These are phyloP conservation scores for Fusarium chlamydosporum DNA, from an alignment of 2,329 filamentous ascomycete species.

Conservation along the genomic window DNA sequence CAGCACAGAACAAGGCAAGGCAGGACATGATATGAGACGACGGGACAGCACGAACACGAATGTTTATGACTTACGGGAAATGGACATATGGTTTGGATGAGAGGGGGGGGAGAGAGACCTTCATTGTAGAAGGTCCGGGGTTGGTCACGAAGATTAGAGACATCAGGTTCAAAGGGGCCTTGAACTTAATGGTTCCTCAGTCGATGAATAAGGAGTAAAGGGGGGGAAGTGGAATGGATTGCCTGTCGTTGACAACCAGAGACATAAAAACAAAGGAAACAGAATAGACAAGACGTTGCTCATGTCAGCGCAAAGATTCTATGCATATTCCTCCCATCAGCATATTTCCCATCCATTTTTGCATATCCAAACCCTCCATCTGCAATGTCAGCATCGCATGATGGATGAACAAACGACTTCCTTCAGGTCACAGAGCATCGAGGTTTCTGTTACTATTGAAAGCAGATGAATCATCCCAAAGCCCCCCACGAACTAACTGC, in stretches of 20 bases:
- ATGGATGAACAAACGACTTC: too few relatives aligned
- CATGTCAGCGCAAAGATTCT: constrained; percentile 14
- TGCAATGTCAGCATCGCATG: too few relatives aligned
- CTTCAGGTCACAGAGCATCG: too few relatives aligned
- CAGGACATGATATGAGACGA: background rate
- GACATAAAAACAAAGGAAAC: constrained; percentile 11
- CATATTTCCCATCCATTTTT: background rate
- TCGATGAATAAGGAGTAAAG: background rate
- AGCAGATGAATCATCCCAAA: too few relatives aligned
- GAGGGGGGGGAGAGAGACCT: constrained; percentile 1
- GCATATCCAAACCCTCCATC: background rate
- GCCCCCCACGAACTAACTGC: too few relatives aligned
- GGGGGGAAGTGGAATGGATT: constrained; percentile 9
- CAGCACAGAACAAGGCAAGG: constrained; percentile 11
- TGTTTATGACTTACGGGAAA: constrained; percentile 31
- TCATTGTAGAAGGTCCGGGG: background rate
- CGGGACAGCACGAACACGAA: constrained; percentile 26
- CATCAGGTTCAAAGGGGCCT: constrained; percentile 2
- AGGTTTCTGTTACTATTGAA: too few relatives aligned
- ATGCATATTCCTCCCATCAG: background rate
- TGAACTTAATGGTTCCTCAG: background rate
- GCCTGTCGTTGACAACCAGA: constrained; percentile 14
- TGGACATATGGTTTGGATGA: constrained; percentile 31
- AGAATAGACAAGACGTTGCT: constrained; percentile 35
- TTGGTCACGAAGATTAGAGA: background rate